These are phyloP conservation scores for Pseudogymnoascus verrucosus DNA, from an alignment of 2,329 filamentous ascomycete genomes.

Conservation along the genomic window DNA sequence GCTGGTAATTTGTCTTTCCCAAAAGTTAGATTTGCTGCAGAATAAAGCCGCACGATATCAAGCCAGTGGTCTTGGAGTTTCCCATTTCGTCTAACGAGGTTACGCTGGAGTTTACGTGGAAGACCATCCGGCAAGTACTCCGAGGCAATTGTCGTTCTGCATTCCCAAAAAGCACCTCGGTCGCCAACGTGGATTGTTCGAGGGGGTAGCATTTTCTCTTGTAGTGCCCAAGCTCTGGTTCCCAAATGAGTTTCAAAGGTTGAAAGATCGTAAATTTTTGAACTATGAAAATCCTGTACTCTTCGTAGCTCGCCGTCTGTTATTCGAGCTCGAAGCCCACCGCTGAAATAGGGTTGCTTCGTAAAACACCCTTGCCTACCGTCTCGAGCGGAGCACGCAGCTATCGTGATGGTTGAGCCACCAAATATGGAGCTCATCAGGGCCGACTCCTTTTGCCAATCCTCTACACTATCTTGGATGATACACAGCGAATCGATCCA, in stretches of 20 bases:
- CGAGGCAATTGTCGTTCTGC: conserved; percentile 6
- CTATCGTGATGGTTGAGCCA: conserved; percentile 12
- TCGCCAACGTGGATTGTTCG: conserved; percentile 15
- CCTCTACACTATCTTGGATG: conserved; percentile 18
- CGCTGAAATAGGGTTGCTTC: conserved; percentile 9
- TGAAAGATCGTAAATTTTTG: not conserved
- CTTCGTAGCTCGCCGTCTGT: conserved; percentile 7
- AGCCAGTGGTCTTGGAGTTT: not conserved
- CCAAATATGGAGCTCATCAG: conserved; percentile 14
- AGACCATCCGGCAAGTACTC: conserved; percentile 12
- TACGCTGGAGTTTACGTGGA: not conserved
- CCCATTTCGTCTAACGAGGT: not conserved
- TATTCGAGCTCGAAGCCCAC: conserved; percentile 12
- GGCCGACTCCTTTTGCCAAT: conserved; percentile 18
- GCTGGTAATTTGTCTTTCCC: conserved; percentile 14
- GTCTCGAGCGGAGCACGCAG: conserved; percentile 13
- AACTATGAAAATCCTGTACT: conserved; percentile 11
- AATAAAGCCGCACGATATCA: conserved; percentile 9
- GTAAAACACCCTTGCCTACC: conserved; percentile 12
- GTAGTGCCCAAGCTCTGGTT: conserved; percentile 12
- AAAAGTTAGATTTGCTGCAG: conserved; percentile 12
- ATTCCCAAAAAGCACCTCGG: conserved; percentile 19
- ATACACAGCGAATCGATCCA: conserved; percentile 26
- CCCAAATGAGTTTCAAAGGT: conserved; percentile 10
- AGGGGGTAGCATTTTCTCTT: conserved; percentile 14